phyloP scores from a whole-genome alignment of 306 rosid genomes.

The Trifolium repens region DNA sequence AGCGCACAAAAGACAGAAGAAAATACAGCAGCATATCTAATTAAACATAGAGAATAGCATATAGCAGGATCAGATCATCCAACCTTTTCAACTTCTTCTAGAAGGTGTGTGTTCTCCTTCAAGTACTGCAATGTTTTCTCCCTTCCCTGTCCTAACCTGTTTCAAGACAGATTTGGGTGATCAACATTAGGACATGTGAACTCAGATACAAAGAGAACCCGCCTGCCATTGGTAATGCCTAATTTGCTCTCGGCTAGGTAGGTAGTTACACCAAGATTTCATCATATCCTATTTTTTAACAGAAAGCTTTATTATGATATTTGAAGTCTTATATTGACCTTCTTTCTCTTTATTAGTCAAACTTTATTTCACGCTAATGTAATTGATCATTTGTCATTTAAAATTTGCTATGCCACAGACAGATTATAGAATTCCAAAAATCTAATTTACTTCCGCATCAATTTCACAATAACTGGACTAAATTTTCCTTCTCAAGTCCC shows the following conservation, averaged over 20 bases:
- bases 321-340: not conserved
- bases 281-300: not conserved
- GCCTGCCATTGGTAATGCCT: not conserved
- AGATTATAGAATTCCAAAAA: not conserved
- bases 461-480: not conserved
- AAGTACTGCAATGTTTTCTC: slow-evolving; percentile 87
- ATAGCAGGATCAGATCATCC: slow-evolving; percentile 27
- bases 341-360: slow-evolving; percentile 1
- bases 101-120: slow-evolving; percentile 74
- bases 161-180: slow-evolving; percentile 38
- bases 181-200: slow-evolving; percentile 22
- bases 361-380: not conserved
- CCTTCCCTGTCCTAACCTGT: slow-evolving; percentile 98
- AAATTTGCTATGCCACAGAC: not conserved
- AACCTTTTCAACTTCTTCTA: slow-evolving; percentile 94
- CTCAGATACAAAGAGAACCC: slow-evolving; percentile 21
- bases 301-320: not conserved
- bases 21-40: not conserved
- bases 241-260: not conserved
- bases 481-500: not conserved
- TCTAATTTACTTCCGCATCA: not conserved
- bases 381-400: not conserved
- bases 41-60: slow-evolving; percentile 28
- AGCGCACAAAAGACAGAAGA: slow-evolving; percentile 14
- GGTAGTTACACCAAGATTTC: slow-evolving; percentile 10